These are phyloP conservation scores for Willaertia magna DNA, from an alignment of 208 protist genomes.

Conservation along the genomic window DNA sequence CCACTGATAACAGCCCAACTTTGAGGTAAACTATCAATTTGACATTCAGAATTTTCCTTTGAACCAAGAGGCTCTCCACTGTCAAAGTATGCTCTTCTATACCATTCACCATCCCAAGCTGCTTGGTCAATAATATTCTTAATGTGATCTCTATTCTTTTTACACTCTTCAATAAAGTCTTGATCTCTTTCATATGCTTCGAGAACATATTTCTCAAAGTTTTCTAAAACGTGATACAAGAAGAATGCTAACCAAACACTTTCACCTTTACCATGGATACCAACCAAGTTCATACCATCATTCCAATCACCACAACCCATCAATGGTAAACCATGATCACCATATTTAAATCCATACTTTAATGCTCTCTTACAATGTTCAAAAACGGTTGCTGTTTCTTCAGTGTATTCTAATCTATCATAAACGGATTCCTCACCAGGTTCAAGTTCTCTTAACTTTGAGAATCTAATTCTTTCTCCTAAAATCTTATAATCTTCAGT, in stretches of 20 bases:
- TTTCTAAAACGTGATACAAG: conserved; percentile 15
- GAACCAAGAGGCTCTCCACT: neutral
- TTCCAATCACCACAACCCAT: conserved; percentile 21
- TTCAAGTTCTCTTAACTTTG: neutral
- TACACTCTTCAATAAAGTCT: neutral
- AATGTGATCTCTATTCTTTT: neutral
- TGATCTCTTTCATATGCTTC: neutral
- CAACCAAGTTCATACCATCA: conserved; percentile 15
- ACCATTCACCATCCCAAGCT: conserved; percentile 15
- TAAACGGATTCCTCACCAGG: neutral
- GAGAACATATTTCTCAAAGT: neutral
- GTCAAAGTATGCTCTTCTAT: conserved; percentile 13
- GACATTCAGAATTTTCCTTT: neutral
- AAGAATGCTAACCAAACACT: conserved; percentile 13
- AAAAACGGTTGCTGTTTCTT: neutral
- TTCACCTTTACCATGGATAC: conserved; percentile 13
- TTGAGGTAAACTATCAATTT: conserved; percentile 4
- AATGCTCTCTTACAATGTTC: conserved; percentile 1
- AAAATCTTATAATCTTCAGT: neutral
- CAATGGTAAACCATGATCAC: conserved; percentile 5
- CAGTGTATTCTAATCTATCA: neutral
- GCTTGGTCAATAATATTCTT: neutral
- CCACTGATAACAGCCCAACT: neutral
- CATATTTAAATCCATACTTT: conserved; percentile 10
- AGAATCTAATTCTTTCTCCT: neutral